A percentile compares a stretch with the other conserved stretches of the same genome.
These are phyloP conservation scores for Alternaria brassicicola DNA, from an alignment of 2,329 filamentous ascomycete species.

Conservation along the genomic window DNA sequence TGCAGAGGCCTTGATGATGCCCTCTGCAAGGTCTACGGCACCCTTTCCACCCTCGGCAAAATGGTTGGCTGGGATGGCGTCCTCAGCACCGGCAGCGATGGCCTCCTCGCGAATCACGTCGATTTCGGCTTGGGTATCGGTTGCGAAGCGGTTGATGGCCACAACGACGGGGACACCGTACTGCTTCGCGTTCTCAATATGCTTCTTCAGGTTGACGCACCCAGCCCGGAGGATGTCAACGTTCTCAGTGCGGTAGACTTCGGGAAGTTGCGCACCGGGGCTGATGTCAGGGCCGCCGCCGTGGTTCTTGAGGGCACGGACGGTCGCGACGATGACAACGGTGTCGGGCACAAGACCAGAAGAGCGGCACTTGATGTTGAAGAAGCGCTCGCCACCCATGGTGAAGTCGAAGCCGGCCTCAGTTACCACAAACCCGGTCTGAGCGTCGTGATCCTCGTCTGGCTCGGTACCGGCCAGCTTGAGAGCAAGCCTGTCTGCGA, in stretches of 20 bases:
- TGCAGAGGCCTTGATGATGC: constrained; percentile 80
- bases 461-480: constrained; percentile 95
- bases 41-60: constrained; percentile 95
- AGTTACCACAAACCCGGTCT: constrained; percentile 91
- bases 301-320: constrained; percentile 95
- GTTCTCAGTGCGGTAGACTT: constrained; percentile 93
- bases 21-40: constrained; percentile 85
- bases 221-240: constrained; percentile 87
- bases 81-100: constrained; percentile 87
- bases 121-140: constrained; percentile 91
- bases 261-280: constrained; percentile 81
- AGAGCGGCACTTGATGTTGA: constrained; percentile 99
- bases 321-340: constrained; percentile 92
- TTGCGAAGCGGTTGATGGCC: constrained; percentile 95
- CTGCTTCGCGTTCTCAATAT: constrained; percentile 85
- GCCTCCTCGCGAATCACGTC: constrained; percentile 88
- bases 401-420: constrained; percentile 99
- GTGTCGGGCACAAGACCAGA: constrained; percentile 92
- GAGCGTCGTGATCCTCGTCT: constrained; percentile 81
- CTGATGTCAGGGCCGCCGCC: constrained; percentile 94
- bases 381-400: constrained; percentile 99
- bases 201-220: constrained; percentile 93
- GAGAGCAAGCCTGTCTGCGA: constrained; percentile 92
- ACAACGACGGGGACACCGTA: constrained; percentile 96
- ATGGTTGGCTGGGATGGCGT: constrained; percentile 93